These are phyloP conservation scores for Penicillium sp. DNA, from an alignment of 2,329 filamentous ascomycete species.

Conservation along the genomic window DNA sequence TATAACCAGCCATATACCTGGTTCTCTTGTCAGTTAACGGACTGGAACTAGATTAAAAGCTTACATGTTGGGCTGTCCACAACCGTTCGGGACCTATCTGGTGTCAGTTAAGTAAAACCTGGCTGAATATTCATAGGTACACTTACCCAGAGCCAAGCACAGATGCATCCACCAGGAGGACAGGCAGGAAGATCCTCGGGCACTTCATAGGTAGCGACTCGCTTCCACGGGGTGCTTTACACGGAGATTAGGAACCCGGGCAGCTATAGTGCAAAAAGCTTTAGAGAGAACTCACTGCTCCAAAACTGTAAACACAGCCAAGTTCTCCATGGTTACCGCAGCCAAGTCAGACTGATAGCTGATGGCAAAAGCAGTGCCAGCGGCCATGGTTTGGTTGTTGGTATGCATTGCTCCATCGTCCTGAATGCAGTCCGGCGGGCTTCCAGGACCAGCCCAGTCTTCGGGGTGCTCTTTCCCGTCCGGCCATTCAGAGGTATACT, in stretches of 20 bases:
- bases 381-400: constrained; percentile 46
- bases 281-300: constrained; percentile 39
- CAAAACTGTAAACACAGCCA: constrained; percentile 54
- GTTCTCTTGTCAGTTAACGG: neutral
- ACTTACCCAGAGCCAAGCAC: constrained; percentile 46
- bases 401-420: constrained; percentile 52
- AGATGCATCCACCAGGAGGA: constrained; percentile 41
- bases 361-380: constrained; percentile 54
- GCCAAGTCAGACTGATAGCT: constrained; percentile 52
- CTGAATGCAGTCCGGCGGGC: constrained; percentile 38
- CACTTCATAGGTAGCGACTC: constrained; percentile 40
- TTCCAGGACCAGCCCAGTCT: constrained; percentile 46
- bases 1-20: constrained; percentile 52
- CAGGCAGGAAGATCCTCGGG: constrained; percentile 40
- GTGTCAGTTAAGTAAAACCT: neutral
- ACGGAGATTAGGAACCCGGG: neutral
- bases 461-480: constrained; percentile 51
- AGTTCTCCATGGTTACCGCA: constrained; percentile 53
- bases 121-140: neutral
- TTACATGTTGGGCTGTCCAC: constrained; percentile 43
- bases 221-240: constrained; percentile 41
- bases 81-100: constrained; percentile 34
- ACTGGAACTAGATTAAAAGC: neutral
- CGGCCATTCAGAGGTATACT: constrained; percentile 46
- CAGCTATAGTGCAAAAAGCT: neutral